Evolutionary conservation across 2,329 filamentous ascomycete genomes (phyloP), one percentile per base, ranked within the genome.

Genomic region (Rhinocladiella mackenziei): DNA sequence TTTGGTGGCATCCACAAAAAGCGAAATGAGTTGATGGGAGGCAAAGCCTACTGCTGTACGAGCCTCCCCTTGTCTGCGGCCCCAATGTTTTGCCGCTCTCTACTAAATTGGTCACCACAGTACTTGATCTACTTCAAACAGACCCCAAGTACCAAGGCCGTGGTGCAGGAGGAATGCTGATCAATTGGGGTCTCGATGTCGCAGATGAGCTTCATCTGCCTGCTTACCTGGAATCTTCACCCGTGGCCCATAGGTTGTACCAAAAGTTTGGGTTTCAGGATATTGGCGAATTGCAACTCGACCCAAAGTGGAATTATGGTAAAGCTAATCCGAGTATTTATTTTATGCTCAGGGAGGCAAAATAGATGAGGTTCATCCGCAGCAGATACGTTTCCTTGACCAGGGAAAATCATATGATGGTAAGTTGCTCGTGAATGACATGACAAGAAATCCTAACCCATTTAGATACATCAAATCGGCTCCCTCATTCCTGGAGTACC

Each of bases 181-280:
- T 70, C 44, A 58, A 71, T 49, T 71, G 65, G 58, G 69, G 67
- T 3, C 30, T 48, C 15, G 44, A 54, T 17, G 26, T 53, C 18
- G 61, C 65, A 42, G 60, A 68, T 42, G 53, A 62, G 11, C 56
- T 62, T 14, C 56, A 56, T 10, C 47, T 74, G 20, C 70, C 71
- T 3, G 59, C 72, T 3, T 74, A 74, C 58, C 64, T 74, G 29
- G 72, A 75, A 56, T 68, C 70, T 2, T 72, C 70, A 0, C 65
- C 61, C 3, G 61, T 63, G 3, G 69, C 67, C 0, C 59, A 65
- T 26, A 59, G 58, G 5, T 58, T 75, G 19, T 76, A 75, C 56
- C 60, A 65, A 45, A 73, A 67, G 48, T 62, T 71, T 53, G 72
- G 72, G 2, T 75, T 72, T 52, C 58, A 61, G 35, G 50, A 45